These are phyloP conservation scores for Colletotrichum chlorophyti DNA, from an alignment of 2,329 filamentous ascomycete species.

Conservation along the genomic window DNA sequence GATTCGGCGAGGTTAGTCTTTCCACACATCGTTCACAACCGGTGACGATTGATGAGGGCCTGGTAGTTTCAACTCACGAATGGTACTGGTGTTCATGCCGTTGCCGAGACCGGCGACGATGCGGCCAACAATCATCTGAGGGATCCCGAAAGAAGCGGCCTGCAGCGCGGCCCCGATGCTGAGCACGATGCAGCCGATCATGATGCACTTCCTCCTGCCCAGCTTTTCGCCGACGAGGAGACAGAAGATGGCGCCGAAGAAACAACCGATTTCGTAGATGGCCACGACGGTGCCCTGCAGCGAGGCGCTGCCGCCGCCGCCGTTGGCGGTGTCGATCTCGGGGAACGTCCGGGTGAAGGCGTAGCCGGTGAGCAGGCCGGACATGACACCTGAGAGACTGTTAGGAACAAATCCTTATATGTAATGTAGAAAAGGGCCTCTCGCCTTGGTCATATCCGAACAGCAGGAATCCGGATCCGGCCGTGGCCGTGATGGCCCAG, in stretches of 20 bases:
- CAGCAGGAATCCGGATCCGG: slow-evolving; percentile 44
- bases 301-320: slow-evolving; percentile 44
- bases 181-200: slow-evolving; percentile 48
- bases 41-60: not conserved
- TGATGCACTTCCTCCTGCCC: slow-evolving; percentile 47
- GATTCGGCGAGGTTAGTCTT: not conserved
- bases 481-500: slow-evolving; percentile 44
- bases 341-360: slow-evolving; percentile 41
- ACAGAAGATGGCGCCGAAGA: slow-evolving; percentile 50
- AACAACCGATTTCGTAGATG: slow-evolving; percentile 56
- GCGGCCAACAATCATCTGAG: slow-evolving; percentile 51
- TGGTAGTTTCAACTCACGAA: slow-evolving; percentile 41
- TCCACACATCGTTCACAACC: not conserved
- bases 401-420: not conserved
- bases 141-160: slow-evolving; percentile 46
- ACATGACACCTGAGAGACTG: slow-evolving; percentile 37
- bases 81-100: slow-evolving; percentile 55
- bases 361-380: slow-evolving; percentile 39
- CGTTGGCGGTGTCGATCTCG: slow-evolving; percentile 42
- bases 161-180: slow-evolving; percentile 51
- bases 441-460: slow-evolving; percentile 18
- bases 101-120: slow-evolving; percentile 53
- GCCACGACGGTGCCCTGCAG: slow-evolving; percentile 52
- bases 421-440: not conserved
- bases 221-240: slow-evolving; percentile 49